These are phyloP conservation scores for Parietichytrium sp. DNA, from an alignment of 108 stramenopile species.

Conservation along the genomic window DNA sequence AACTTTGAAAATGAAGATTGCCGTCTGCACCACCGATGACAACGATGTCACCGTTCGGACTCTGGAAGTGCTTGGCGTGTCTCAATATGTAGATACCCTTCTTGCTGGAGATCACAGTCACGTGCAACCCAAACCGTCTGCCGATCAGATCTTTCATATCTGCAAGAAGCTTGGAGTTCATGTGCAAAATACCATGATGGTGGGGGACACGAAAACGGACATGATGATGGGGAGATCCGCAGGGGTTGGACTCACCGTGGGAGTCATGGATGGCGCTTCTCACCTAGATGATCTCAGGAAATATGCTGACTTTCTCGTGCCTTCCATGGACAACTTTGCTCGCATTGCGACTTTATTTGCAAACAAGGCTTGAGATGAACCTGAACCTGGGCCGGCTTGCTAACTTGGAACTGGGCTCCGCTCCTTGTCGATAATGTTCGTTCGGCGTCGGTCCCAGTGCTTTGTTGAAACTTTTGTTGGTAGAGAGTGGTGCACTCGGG, in stretches of 20 bases:
- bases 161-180: not conserved
- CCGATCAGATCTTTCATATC: not conserved
- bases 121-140: not conserved
- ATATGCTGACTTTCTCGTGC: conserved; percentile 4
- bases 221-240: conserved; percentile 20
- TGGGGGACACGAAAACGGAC: conserved; percentile 35
- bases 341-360: no score
- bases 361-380: no score
- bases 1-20: not conserved
- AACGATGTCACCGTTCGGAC: not conserved
- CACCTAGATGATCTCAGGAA: not conserved
- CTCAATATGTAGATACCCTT: not conserved
- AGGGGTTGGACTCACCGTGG: not conserved
- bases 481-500: no score
- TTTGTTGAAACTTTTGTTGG: no score
- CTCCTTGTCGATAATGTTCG: no score
- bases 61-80: not conserved
- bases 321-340: conserved; percentile 35
- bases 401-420: no score
- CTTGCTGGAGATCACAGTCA: not conserved
- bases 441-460: no score
- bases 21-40: conserved; percentile 39
- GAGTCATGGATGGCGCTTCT: not conserved
- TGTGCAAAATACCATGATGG: conserved; percentile 24
- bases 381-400: no score